Evolutionary conservation across 345 rosid genomes (phyloP).

Genomic region (Citropsis articulata): DNA sequence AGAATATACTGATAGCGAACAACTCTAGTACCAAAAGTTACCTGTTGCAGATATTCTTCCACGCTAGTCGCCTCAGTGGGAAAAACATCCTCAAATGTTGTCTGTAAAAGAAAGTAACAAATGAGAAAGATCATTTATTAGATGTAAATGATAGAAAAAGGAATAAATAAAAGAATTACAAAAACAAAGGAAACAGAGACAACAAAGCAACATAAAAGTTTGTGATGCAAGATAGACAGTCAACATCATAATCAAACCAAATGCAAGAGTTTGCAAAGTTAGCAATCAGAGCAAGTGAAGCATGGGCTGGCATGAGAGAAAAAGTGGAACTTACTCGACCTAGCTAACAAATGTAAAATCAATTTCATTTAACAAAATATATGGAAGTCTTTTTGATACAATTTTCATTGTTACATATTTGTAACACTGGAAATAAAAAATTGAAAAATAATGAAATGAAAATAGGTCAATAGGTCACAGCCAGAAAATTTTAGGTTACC

Average conservation of each 20-base stretch:
- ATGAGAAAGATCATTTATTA: neutral
- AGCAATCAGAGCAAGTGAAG: slow-evolving; percentile 4
- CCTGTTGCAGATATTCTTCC: slow-evolving; percentile 98
- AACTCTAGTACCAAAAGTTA: slow-evolving; percentile 24
- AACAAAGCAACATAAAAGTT: neutral
- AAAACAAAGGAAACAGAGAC: neutral
- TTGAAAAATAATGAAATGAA: neutral
- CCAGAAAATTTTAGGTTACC: neutral
- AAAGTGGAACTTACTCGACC: slow-evolving; percentile 9
- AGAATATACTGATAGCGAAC: neutral
- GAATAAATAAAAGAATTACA: slow-evolving; percentile 7
- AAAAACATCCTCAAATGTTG: slow-evolving; percentile 96
- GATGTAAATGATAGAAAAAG: slow-evolving; percentile 2
- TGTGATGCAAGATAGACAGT: neutral
- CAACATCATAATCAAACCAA: slow-evolving; percentile 7
- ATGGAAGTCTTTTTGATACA: neutral
- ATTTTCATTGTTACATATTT: neutral
- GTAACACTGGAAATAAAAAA: neutral
- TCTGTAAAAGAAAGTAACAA: slow-evolving; percentile 36
- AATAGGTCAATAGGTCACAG: slow-evolving; percentile 8
- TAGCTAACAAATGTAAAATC: neutral
- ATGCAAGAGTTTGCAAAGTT: slow-evolving; percentile 3
- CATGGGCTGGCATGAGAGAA: neutral
- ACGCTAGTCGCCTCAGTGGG: slow-evolving; percentile 93
- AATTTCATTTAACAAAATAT: neutral